Conservation (phyloP, 352 stramenopile genomes). For the Globisporangium spinosum region DNA sequence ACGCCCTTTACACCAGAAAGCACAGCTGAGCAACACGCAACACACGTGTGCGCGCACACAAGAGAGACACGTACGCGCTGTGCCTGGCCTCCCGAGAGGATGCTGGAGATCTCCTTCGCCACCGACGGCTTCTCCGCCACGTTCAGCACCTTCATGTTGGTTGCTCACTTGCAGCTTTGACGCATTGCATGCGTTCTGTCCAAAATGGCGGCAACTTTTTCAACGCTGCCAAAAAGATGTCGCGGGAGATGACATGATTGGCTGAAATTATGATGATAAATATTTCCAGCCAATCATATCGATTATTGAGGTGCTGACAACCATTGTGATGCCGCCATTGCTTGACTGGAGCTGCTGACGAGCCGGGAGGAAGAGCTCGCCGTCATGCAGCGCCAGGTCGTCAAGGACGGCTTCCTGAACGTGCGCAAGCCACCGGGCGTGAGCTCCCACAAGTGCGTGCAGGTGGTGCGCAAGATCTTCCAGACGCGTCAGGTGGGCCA, state of each 20-base stretch:
- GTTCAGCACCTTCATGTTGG: slow-evolving; percentile 89
- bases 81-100: slow-evolving; percentile 79
- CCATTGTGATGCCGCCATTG: not conserved
- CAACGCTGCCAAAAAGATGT: not conserved
- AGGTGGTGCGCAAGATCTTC: slow-evolving; percentile 61
- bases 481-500: slow-evolving; percentile 74
- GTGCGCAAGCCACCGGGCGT: slow-evolving; percentile 70
- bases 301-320: slow-evolving; percentile 9
- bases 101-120: slow-evolving; percentile 94
- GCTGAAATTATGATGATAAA: slow-evolving; percentile 11
- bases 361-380: not conserved
- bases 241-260: slow-evolving; percentile 16
- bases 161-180: slow-evolving; percentile 9
- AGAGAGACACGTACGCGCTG: slow-evolving; percentile 45
- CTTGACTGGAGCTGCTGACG: not conserved
- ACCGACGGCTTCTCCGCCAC: slow-evolving; percentile 99
- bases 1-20: not conserved
- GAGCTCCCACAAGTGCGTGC: slow-evolving; percentile 80
- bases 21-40: slow-evolving; percentile 1
- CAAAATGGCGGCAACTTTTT: slow-evolving; percentile 19
- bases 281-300: not conserved
- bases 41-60: slow-evolving; percentile 1
- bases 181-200: not conserved
- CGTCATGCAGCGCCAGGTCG: slow-evolving; percentile 12
- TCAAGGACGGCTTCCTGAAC: slow-evolving; percentile 71